A percentile compares a stretch with the other conserved stretches of the same genome.
phyloP scores from a whole-genome alignment of 495 filamentous ascomycete species.

The Tuber indicum region DNA sequence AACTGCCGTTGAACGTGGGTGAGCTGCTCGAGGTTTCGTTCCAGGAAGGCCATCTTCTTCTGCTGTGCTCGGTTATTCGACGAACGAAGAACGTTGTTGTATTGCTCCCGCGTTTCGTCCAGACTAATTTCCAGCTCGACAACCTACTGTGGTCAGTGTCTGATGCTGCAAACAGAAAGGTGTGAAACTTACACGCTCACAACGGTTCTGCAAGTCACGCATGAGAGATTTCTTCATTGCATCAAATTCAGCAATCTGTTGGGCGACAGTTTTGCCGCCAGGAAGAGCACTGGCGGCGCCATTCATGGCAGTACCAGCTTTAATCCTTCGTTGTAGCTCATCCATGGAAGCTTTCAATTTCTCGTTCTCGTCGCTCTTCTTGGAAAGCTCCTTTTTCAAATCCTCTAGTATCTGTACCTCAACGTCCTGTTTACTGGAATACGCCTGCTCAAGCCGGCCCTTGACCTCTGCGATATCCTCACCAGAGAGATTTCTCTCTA shows the following conservation, averaged over 20 bases:
- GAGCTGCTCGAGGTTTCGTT: constrained; percentile 94
- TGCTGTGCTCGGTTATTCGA: constrained; percentile 97
- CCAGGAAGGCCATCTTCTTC: constrained; percentile 99
- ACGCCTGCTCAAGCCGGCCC: constrained; percentile 65
- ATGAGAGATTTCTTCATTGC: constrained; percentile 99
- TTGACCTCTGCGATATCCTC: constrained; percentile 79
- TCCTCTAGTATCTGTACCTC: constrained; percentile 64
- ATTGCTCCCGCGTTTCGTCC: constrained; percentile 95
- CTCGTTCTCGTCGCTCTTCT: constrained; percentile 68
- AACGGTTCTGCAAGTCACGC: constrained; percentile 96
- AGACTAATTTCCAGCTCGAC: constrained; percentile 96
- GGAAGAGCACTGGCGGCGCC: constrained; percentile 50
- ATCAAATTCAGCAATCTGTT: constrained; percentile 97
- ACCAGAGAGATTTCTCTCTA: constrained; percentile 71
- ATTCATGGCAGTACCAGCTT: constrained; percentile 52
- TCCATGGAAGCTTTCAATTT: constrained; percentile 67
- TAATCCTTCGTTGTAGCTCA: constrained; percentile 65
- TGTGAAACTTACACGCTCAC: constrained; percentile 59
- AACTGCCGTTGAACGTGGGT: constrained; percentile 95
- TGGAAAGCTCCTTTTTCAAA: constrained; percentile 61
- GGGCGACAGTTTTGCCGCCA: constrained; percentile 88
- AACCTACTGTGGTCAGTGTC: constrained; percentile 46
- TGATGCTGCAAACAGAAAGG: background rate
- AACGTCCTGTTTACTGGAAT: constrained; percentile 63
- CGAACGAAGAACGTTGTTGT: constrained; percentile 91